A percentile compares a stretch with the other conserved stretches of the same genome.
Conservation (phyloP, 2,329 filamentous ascomycete genomes). For the Botryotinia calthae region DNA sequence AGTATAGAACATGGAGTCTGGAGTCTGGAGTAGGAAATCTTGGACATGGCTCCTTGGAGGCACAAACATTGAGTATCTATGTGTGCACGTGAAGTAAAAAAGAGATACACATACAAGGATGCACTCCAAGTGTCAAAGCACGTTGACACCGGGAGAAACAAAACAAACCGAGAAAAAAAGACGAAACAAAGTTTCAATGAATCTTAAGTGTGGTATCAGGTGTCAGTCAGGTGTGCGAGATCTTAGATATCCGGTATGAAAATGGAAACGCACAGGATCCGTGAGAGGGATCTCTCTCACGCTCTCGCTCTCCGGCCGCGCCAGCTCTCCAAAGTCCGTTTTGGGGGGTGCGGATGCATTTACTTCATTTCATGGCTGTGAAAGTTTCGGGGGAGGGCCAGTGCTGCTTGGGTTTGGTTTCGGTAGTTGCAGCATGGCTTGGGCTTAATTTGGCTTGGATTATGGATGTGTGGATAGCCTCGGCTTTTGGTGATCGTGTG, state of each 20-base stretch:
- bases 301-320: too few species aligned
- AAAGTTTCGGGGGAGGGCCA: neutral
- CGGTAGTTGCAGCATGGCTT: neutral
- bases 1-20: neutral
- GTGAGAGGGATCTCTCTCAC: neutral
- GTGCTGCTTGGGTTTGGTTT: neutral
- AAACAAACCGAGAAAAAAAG: neutral
- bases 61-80: neutral
- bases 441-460: too few species aligned
- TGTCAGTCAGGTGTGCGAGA: neutral
- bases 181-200: neutral
- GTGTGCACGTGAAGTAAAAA: neutral
- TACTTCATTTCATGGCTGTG: neutral
- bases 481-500: neutral
- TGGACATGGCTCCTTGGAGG: neutral
- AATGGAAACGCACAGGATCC: neutral
- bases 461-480: neutral
- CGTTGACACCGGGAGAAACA: neutral
- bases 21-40: neutral
- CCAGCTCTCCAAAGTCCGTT: too few species aligned
- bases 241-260: neutral
- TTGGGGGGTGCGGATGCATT: neutral
- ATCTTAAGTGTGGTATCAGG: neutral
- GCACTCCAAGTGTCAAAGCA: neutral
- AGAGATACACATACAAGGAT: neutral